These are phyloP conservation scores for Cyclotella distinguenda DNA, from an alignment of 108 stramenopile species.

Conservation along the genomic window DNA sequence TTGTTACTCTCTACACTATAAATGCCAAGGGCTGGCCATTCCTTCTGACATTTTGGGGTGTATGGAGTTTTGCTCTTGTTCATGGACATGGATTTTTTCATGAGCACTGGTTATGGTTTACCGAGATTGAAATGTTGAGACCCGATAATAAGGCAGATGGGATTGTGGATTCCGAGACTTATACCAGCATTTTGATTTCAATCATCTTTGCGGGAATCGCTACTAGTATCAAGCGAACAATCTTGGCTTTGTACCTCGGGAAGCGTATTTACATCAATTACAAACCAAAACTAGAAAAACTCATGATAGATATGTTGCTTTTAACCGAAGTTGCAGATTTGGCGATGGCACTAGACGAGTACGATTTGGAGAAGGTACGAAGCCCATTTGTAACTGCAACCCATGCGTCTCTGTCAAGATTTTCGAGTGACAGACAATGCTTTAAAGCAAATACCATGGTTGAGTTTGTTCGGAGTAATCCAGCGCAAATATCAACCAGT, in stretches of 20 bases:
- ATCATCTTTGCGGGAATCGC: conserved; percentile 66
- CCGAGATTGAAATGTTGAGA: conserved; percentile 55
- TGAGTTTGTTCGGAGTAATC: conserved; percentile 23
- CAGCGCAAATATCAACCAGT: neutral
- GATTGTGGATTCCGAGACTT: conserved; percentile 55
- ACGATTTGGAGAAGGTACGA: conserved; percentile 25
- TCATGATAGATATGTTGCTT: conserved; percentile 12
- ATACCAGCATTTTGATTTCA: conserved; percentile 56
- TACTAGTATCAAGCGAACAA: conserved; percentile 62
- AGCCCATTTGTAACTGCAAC: conserved; percentile 5
- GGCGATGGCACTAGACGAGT: conserved; percentile 38
- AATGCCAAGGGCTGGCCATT: conserved; percentile 84
- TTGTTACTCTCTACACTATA: conserved; percentile 65
- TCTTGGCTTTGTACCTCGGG: conserved; percentile 58
- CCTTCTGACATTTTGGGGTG: conserved; percentile 54
- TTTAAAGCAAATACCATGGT: conserved; percentile 31
- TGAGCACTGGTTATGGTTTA: conserved; percentile 66
- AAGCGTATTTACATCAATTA: conserved; percentile 30
- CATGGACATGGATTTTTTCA: conserved; percentile 45
- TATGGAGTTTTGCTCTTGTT: conserved; percentile 59
- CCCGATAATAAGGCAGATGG: conserved; percentile 45
- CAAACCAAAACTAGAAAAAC: conserved; percentile 18
- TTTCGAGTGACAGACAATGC: neutral
- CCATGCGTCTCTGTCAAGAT: neutral
- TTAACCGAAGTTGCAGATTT: conserved; percentile 57